These are phyloP conservation scores for Melaleuca alternifolia DNA, from an alignment of 345 rosid genomes.

Conservation along the genomic window DNA sequence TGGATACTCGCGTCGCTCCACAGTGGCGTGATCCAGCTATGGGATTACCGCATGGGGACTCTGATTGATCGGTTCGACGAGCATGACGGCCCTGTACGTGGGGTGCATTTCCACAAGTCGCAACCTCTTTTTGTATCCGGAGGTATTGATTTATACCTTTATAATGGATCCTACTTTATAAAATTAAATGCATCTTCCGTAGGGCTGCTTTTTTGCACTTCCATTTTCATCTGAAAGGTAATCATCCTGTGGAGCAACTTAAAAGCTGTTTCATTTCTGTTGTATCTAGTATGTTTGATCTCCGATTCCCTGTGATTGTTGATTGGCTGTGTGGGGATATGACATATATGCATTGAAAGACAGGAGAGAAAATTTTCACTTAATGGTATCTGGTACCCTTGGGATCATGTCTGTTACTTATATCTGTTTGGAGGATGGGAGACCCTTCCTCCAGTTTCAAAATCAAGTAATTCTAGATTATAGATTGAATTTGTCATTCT, in stretches of 20 bases:
- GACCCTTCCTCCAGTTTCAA: not conserved
- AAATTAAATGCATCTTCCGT: not conserved
- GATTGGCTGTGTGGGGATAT: not conserved
- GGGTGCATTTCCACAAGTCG: constrained; percentile 86
- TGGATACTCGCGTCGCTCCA: constrained; percentile 98
- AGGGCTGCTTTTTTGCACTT: not conserved
- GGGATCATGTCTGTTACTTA: not conserved
- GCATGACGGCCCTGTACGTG: constrained; percentile 99
- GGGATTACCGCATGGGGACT: constrained; percentile 99
- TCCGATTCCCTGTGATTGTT: not conserved
- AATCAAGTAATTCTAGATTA: not conserved
- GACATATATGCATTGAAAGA: not conserved
- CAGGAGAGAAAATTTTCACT: not conserved
- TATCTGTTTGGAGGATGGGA: not conserved
- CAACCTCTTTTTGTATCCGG: constrained; percentile 95
- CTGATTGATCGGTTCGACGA: constrained; percentile 88
- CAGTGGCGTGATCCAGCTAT: constrained; percentile 97
- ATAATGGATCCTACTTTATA: not conserved
- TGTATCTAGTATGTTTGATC: not conserved
- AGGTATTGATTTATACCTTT: constrained; percentile 26
- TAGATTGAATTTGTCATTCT: not conserved
- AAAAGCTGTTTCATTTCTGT: not conserved
- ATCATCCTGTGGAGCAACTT: not conserved
- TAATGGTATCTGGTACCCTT: not conserved
- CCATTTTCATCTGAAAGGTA: not conserved